Base-by-base conservation (phyloP, 2,329 filamentous ascomycete species). In the Xylariaceae sp. region DNA sequence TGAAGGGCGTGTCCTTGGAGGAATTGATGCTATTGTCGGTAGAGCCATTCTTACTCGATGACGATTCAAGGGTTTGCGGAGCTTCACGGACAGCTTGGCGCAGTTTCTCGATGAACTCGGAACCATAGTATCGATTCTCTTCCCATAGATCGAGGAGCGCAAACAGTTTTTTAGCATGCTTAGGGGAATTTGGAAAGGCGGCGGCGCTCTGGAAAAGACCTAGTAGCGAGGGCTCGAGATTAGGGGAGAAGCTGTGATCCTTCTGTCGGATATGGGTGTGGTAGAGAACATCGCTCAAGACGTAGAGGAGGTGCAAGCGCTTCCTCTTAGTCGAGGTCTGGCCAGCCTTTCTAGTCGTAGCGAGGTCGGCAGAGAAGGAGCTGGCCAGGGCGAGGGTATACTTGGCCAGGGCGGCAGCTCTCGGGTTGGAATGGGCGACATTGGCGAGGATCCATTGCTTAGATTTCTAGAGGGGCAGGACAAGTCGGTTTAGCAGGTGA, bases 381-480 rank as follows among this genome's bases (percentile, higher is more conserved):
- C 75, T 79, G 54, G 85, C 77, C 48, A 92, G 69, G 38, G 84
- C 80, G 50, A 77, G 75, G 52, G 94, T 70, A 67, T 88, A 95
- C 67, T 88, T 91, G 56, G 80, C 86, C 55, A 94, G 70, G 34
- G 83, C 79, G 47, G 73, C 70, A 54, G 81, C 76, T 57, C 89
- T 83, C 55, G 76, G 72, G 45, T 77, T 65, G 48, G 88, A 93
- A 47, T 77, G 76, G 57, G 80, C 74, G 62, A 92, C 73, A 70
- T 89, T 80, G 58, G 77, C 76, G 62, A 90, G 69, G 60, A 92
- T 84, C 88, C 88, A 95, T 69, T 79, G 75, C 78, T 91, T 95
- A 78, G 87, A 91, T 75, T 81, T 86, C 90, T 95, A 80, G 56
- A 55, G 54, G 52, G 57, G 55, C 59, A 64, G 55, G n/a, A n/a